phyloP scores from a whole-genome alignment of 2,329 filamentous ascomycete genomes.

The Pseudopithomyces chartarum region DNA sequence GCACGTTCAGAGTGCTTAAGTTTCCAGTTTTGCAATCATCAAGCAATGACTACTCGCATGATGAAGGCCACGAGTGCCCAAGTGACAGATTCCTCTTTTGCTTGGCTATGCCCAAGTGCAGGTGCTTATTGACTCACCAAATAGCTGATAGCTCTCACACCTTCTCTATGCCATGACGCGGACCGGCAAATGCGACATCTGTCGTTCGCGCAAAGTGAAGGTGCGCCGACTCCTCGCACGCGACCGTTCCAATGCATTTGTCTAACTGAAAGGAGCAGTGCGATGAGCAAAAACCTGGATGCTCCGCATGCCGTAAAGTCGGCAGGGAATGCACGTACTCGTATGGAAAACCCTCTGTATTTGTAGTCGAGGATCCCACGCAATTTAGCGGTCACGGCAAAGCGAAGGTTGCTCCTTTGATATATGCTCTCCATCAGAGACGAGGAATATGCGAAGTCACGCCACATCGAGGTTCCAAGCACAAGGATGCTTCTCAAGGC shows the following conservation, averaged over 20 bases:
- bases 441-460: background rate
- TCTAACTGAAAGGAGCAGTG: conserved; percentile 5
- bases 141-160: too few species aligned
- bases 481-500: background rate
- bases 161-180: conserved; percentile 10
- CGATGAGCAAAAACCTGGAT: conserved; percentile 16
- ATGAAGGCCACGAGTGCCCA: too few species aligned
- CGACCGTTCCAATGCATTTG: background rate
- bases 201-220: conserved; percentile 17
- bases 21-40: too few species aligned
- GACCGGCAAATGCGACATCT: conserved; percentile 16
- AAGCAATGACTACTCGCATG: too few species aligned
- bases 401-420: conserved; percentile 6
- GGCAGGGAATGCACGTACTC: conserved; percentile 14
- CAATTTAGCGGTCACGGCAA: conserved; percentile 11
- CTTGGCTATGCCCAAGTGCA: too few species aligned
- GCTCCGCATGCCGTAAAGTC: conserved; percentile 11
- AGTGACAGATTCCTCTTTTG: too few species aligned
- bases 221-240: background rate
- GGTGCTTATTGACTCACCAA: too few species aligned
- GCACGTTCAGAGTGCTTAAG: too few species aligned
- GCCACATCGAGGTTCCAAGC: background rate
- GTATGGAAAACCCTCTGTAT: conserved; percentile 11
- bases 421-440: background rate
- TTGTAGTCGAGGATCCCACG: conserved; percentile 15